Conservation (phyloP, 1,139 yeast species). For the Geotrichum europaeum region DNA sequence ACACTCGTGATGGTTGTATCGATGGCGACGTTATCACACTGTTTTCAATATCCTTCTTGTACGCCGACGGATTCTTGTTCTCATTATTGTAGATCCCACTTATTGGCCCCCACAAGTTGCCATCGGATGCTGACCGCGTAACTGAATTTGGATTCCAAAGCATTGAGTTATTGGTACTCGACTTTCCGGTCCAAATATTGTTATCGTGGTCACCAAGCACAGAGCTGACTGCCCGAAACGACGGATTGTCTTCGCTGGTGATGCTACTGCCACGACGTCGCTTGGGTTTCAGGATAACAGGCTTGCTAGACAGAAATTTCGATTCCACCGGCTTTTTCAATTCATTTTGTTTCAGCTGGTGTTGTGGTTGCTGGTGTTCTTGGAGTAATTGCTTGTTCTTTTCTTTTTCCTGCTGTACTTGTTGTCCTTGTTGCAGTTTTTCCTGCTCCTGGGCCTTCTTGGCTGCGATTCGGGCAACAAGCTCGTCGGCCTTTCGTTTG, state of each 20-base stretch:
- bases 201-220: slow-evolving; percentile 5
- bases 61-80: not conserved
- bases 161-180: not conserved
- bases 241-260: not conserved
- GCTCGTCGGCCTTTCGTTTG: slow-evolving; percentile 27
- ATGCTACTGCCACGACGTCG: slow-evolving; percentile 3
- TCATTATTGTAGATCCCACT: slow-evolving; percentile 2
- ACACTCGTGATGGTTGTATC: not conserved
- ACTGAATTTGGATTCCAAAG: slow-evolving; percentile 3
- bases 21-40: not conserved
- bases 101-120: slow-evolving; percentile 5
- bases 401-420: not conserved
- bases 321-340: not conserved
- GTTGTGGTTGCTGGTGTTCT: not conserved
- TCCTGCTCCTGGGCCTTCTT: not conserved
- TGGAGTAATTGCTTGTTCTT: not conserved
- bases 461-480: slow-evolving; percentile 16
- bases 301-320: not conserved
- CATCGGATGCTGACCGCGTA: slow-evolving; percentile 4
- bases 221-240: not conserved
- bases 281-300: slow-evolving; percentile 1
- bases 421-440: not conserved
- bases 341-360: not conserved
- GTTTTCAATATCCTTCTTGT: not conserved
- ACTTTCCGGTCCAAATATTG: not conserved